Evolutionary conservation across 2,329 filamentous ascomycete species (phyloP), one percentile per base, ranked within the genome.

Genomic region (Cladophialophora chaetospira): DNA sequence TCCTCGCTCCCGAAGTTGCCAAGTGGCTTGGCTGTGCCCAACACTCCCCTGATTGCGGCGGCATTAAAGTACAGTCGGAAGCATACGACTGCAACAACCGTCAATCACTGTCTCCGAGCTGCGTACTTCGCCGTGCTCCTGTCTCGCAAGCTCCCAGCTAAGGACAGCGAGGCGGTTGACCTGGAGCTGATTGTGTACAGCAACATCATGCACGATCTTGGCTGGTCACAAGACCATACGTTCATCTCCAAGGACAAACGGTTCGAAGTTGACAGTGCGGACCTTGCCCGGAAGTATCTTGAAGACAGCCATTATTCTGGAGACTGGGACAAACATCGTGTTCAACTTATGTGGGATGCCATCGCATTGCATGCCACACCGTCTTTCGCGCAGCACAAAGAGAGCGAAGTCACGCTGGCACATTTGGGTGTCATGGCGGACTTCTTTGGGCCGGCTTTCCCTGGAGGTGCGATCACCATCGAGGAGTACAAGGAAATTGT

Each of bases 221-320:
- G 75, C 8, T 77, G 72, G 75, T 71, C 72, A 47, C 65, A 61
- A 8, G 71, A 66, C 1, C 66, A 68, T 9, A 63, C 67, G 25
- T 52, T 75, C 9, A 59, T 78, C n/a, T 76, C 73, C 35, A 43
- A 63, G 1, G 76, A 80, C 65, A 76, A 75, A 25, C 72, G 77
- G 5, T 81, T 81, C 65, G 78, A 81, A 57, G 75, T 81, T 19
- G 78, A 81, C 62, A 73, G 77, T 11, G 78, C 77, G 9, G 72
- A 76, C 52, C 73, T 71, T 2, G 75, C 78, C 1, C 66, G 74
- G 0, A 65, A 71, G 0, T 79, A 78, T 53, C 42, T 63, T 43
- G 19, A 19, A 10, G 33, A 25, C 9, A 8, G 17, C 31, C 13
- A 31, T 36, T 10, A 15, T 28, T 23, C 25, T 13, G 19, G n/a